phyloP scores from a whole-genome alignment of 257 asterid species.

The Nicotiana otophora region DNA sequence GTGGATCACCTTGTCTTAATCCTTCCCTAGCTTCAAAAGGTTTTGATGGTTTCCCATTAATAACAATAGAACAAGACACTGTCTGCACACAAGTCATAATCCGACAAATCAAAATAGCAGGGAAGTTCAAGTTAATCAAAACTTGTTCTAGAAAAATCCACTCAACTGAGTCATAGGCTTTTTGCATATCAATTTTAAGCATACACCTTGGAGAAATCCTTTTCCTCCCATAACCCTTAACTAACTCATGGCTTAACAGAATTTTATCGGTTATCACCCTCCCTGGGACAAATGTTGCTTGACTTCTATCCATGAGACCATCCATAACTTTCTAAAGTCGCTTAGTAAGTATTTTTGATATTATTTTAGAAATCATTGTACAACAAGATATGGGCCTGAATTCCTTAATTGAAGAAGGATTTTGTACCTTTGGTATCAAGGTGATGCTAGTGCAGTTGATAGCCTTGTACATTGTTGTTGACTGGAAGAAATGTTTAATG shows the following conservation, averaged over 20 bases:
- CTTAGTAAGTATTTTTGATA: no score
- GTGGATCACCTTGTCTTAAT: neutral
- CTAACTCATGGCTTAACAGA: neutral
- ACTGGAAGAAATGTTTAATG: neutral
- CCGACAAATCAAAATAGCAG: neutral
- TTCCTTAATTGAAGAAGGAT: neutral
- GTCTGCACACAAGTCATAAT: neutral
- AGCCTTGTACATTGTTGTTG: neutral
- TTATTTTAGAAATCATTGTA: neutral
- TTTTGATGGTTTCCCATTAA: neutral
- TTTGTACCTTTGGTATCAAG: neutral
- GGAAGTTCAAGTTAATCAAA: neutral
- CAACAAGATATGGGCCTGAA: neutral
- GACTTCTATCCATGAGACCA: accelerated
- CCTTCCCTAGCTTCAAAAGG: neutral
- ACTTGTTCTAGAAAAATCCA: neutral
- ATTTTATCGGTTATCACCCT: neutral
- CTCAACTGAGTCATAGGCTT: neutral
- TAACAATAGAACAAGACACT: neutral
- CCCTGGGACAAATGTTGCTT: neutral
- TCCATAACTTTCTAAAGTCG: no score
- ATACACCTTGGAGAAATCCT: neutral
- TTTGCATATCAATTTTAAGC: neutral
- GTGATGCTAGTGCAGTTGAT: neutral
- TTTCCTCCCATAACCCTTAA: neutral